phyloP scores from a whole-genome alignment of 768 basidiomycete genomes.

The Suillus alpinus region DNA sequence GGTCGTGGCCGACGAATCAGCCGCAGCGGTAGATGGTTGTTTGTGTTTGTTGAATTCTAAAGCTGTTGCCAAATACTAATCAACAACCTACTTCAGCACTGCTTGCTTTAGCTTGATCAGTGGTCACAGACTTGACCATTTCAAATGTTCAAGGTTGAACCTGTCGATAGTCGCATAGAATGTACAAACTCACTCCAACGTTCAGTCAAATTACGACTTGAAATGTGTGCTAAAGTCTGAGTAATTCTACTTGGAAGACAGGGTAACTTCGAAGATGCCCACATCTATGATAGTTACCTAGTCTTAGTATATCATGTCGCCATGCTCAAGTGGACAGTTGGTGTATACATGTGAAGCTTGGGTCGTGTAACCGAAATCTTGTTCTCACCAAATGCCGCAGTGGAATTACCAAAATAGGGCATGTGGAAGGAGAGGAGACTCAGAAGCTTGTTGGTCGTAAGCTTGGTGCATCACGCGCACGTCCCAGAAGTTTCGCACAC shows the following conservation, averaged over 20 bases:
- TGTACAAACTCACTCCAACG: not conserved
- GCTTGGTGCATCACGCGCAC: not conserved
- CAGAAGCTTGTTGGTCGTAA: not conserved
- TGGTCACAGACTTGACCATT: too few species aligned
- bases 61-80: not conserved
- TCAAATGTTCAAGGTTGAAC: not conserved
- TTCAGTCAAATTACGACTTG: not conserved
- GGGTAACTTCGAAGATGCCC: not conserved
- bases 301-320: not conserved
- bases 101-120: too few species aligned
- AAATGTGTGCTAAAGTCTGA: too few species aligned
- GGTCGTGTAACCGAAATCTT: not conserved
- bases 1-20: not conserved
- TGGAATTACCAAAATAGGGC: not conserved
- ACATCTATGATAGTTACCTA: too few species aligned
- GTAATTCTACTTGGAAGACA: not conserved
- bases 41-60: not conserved
- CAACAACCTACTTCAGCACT: not conserved
- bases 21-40: constrained; percentile 5
- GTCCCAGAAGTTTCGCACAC: constrained; percentile 1
- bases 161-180: not conserved
- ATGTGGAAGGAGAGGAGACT: not conserved
- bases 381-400: not conserved
- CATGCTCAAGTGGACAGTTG: not conserved
- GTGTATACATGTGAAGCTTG: not conserved